A percentile compares a stretch with the other conserved stretches of the same genome.
Evolutionary conservation across 2,329 filamentous ascomycete species (phyloP).

Genomic region (Diaporthe citrichinensis): DNA sequence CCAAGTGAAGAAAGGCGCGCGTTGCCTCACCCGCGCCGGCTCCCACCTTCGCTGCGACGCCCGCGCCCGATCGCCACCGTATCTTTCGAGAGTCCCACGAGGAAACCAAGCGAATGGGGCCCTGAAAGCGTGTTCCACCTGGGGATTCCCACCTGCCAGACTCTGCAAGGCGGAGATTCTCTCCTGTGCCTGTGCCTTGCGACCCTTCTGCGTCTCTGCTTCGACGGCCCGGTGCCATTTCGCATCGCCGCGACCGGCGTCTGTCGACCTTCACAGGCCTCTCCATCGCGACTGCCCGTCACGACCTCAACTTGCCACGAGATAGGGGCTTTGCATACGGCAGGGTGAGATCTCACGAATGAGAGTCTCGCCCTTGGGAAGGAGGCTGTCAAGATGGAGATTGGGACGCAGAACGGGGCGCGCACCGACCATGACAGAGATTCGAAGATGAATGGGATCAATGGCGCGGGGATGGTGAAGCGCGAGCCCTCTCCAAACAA

Average conservation of each 20-base stretch:
- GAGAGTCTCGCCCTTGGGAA: slow-evolving; percentile 41
- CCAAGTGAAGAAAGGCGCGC: slow-evolving; percentile 29
- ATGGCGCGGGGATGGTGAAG: slow-evolving; percentile 53
- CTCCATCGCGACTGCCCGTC: background rate
- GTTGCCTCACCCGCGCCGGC: slow-evolving; percentile 15
- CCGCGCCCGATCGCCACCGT: slow-evolving; percentile 15
- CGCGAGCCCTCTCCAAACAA: slow-evolving; percentile 51
- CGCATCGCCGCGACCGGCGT: slow-evolving; percentile 26
- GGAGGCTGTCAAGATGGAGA: slow-evolving; percentile 49
- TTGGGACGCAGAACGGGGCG: slow-evolving; percentile 65
- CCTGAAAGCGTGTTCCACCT: slow-evolving; percentile 10
- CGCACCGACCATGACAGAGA: slow-evolving; percentile 71
- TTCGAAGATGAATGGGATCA: slow-evolving; percentile 58
- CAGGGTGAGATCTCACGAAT: slow-evolving; percentile 43
- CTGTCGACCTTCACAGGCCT: background rate
- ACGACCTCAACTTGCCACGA: background rate
- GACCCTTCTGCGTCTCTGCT: slow-evolving; percentile 7
- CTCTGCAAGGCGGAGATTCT: background rate
- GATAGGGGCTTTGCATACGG: slow-evolving; percentile 26
- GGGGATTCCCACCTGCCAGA: slow-evolving; percentile 23
- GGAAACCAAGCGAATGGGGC: slow-evolving; percentile 22
- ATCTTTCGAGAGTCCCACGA: background rate
- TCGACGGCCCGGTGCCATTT: slow-evolving; percentile 12
- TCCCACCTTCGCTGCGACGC: background rate
- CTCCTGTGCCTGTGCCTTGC: slow-evolving; percentile 22